A percentile compares a stretch with the other conserved stretches of the same genome.
phyloP scores from a whole-genome alignment of 108 stramenopile species.

The Pseudonitzschia delicatissima region DNA sequence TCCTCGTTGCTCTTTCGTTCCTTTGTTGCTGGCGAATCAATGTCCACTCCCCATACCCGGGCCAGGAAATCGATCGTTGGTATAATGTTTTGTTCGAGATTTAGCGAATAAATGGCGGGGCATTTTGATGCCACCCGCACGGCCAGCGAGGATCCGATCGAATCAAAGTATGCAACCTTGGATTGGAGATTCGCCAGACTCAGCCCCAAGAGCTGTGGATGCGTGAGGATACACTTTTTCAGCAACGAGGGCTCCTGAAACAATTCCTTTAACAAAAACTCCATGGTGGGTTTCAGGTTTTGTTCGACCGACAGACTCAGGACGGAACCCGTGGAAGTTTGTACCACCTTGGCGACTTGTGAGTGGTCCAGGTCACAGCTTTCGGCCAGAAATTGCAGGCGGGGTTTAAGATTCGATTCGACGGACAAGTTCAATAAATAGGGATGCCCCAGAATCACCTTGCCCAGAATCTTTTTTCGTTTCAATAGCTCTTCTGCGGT shows the following conservation, averaged over 20 bases:
- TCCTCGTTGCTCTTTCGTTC: constrained; percentile 13
- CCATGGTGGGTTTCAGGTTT: constrained; percentile 56
- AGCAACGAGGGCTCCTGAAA: constrained; percentile 13
- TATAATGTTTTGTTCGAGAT: constrained; percentile 58
- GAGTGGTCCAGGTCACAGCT: constrained; percentile 7
- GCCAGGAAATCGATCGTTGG: constrained; percentile 66
- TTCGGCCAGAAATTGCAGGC: constrained; percentile 42
- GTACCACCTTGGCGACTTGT: constrained; percentile 12
- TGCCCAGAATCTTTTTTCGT: constrained; percentile 27
- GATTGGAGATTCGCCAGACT: constrained; percentile 51
- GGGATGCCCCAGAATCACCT: constrained; percentile 47
- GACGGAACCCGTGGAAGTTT: constrained; percentile 24
- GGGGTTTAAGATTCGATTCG: constrained; percentile 54
- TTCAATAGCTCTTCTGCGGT: not conserved
- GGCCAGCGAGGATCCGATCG: constrained; percentile 30
- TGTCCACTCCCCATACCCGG: constrained; percentile 45
- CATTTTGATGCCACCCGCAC: constrained; percentile 38
- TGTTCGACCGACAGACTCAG: constrained; percentile 51
- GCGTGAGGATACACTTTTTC: constrained; percentile 52
- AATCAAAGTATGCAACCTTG: constrained; percentile 64
- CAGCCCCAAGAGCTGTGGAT: constrained; percentile 69
- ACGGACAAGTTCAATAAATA: constrained; percentile 58
- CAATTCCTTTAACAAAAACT: constrained; percentile 8
- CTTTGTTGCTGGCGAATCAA: not conserved
- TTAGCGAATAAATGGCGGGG: constrained; percentile 62